A percentile compares a stretch with the other conserved stretches of the same genome.
Conservation (phyloP, 2,329 filamentous ascomycete species). For the Colletotrichum phormii region DNA sequence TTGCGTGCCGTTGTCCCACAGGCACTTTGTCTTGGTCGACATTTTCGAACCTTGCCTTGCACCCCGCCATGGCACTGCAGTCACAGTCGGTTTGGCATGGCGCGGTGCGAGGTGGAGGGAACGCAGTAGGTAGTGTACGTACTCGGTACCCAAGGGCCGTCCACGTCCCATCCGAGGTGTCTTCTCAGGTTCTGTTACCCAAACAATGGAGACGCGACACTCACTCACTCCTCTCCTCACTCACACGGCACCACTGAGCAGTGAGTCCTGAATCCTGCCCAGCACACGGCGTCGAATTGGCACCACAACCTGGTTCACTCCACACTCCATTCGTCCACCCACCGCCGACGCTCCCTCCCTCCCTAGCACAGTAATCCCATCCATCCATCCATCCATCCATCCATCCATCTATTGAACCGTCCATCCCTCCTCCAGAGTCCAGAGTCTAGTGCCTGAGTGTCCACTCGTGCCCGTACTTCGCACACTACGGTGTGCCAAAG, state of each 20-base stretch:
- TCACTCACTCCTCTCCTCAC: not conserved
- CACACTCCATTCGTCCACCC: constrained; percentile 14
- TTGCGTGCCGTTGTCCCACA: constrained; percentile 6
- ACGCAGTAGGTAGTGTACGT: not conserved
- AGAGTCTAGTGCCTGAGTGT: not conserved
- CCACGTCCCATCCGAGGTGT: not conserved
- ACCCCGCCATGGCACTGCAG: constrained; percentile 31
- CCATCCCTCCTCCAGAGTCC: not conserved
- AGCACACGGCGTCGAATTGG: constrained; percentile 19
- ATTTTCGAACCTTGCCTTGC: constrained; percentile 29
- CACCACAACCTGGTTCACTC: constrained; percentile 26
- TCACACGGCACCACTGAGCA: not conserved
- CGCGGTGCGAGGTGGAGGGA: not conserved
- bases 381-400: constrained; percentile 9
- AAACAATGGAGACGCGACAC: constrained; percentile 4
- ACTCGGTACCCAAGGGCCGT: not conserved
- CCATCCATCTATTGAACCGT: constrained; percentile 3
- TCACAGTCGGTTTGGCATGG: constrained; percentile 6
- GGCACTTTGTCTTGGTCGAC: constrained; percentile 10
- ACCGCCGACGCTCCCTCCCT: constrained; percentile 4
- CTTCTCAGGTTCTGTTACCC: not conserved
- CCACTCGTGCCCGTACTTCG: not conserved
- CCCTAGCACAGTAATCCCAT: constrained; percentile 14
- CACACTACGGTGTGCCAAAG: too few species aligned
- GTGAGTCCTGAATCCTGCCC: not conserved